Base-by-base conservation (phyloP, 1,284 basidiomycete species). In the Rhodotorula sp. region DNA sequence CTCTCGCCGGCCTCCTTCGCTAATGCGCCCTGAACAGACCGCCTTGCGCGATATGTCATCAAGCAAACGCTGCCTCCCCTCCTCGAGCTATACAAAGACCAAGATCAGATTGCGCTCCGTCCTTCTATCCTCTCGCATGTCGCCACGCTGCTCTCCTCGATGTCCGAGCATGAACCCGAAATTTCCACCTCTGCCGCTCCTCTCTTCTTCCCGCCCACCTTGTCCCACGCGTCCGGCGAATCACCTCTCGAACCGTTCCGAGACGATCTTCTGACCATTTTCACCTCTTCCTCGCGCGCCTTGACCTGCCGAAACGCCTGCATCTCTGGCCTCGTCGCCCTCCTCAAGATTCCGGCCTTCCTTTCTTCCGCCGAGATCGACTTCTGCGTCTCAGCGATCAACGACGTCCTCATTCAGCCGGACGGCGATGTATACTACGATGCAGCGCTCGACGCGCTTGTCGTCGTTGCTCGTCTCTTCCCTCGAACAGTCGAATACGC, bases 351-450 rank as follows among this genome's bases (percentile, higher is more conserved):
- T 7, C 81, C 84, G 3, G 80, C 81, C 0, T 84, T 94, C 55
- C 82, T 94, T 39, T 82, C 85, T 0, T 84, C 87, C 59, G 85
- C 88, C 39, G 94, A 98, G 79, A 80, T 92, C 5, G 86, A 87
- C 19, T 92, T 89, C 78, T 82, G 93, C 54, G 89, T 94, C 1
- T 87, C 89, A 67, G 88, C 86, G 64, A 84, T 90, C 44, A 88
- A 91, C 76, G 88, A 91, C 48, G 72, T 84, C 59, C 81, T 93
- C 17, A 80, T 30, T 3, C 48, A 9, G 3, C 59, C 51, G 11
- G 59, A 61, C 22, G 64, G 73, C 29, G 85, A 87, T 22, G 87
- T 88, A 13, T 62, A 51, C 29, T 82, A 82, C 73, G 84, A 88
- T 59, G 84, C 85, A 17, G 85, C 88, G 4, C 81, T 96, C 36